These are phyloP conservation scores for Veloboletus limbatus DNA, from an alignment of 1,284 basidiomycete species.

Conservation along the genomic window DNA sequence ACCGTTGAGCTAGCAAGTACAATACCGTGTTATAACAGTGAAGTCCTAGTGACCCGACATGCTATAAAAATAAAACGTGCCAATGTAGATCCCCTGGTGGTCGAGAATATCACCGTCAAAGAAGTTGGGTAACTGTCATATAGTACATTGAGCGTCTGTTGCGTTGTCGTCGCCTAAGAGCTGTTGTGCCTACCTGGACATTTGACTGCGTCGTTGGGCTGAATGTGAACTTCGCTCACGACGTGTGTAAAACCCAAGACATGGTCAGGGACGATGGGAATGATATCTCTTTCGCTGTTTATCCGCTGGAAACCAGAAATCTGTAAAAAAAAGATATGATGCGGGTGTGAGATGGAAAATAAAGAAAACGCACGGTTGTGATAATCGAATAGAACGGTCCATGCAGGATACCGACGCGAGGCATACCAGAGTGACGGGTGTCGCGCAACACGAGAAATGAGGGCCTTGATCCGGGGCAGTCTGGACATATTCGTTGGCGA, in stretches of 20 bases:
- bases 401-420: conserved; percentile 38
- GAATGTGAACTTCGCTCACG: conserved; percentile 37
- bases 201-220: conserved; percentile 34
- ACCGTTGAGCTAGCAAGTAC: not conserved
- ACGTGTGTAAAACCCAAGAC: conserved; percentile 45
- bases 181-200: conserved; percentile 36
- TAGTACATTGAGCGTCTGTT: conserved; percentile 45
- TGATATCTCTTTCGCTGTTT: conserved; percentile 44
- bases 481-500: conserved; percentile 32
- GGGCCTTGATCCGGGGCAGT: conserved; percentile 39
- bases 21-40: conserved; percentile 1
- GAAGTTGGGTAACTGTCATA: conserved; percentile 45
- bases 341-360: not conserved
- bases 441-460: conserved; percentile 36
- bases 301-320: conserved; percentile 45
- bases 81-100: conserved; percentile 52
- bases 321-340: conserved; percentile 22
- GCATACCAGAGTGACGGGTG: conserved; percentile 38
- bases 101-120: conserved; percentile 42
- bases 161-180: conserved; percentile 45
- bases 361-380: conserved; percentile 33
- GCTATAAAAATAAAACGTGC: conserved; percentile 44
- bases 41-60: not conserved
- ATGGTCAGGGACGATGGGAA: conserved; percentile 49
- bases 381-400: conserved; percentile 33